A percentile compares a stretch with the other conserved stretches of the same genome.
Conservation (phyloP, 148 eudicot species). For the Beta vulgaris region DNA sequence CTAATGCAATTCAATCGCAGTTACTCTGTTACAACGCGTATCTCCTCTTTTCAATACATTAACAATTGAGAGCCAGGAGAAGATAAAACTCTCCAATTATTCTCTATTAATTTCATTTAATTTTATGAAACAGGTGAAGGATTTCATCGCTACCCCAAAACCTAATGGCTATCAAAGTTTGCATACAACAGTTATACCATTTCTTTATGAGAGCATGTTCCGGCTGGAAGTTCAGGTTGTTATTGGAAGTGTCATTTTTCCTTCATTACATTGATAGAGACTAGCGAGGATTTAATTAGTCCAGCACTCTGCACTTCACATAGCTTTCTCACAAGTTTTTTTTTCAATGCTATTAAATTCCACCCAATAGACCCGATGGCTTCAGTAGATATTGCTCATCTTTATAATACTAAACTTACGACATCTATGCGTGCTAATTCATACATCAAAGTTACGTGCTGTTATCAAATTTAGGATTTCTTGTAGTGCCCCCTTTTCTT, state of each 20-base stretch:
- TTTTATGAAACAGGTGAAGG: slow-evolving; percentile 70
- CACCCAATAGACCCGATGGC: not conserved
- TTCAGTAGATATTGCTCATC: not conserved
- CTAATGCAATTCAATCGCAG: not conserved
- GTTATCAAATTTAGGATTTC: not conserved
- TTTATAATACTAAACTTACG: slow-evolving; percentile 1
- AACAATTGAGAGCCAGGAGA: not conserved
- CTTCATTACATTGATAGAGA: not conserved
- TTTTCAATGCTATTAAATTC: not conserved
- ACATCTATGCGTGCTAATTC: not conserved
- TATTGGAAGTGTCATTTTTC: not conserved
- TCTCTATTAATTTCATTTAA: not conserved
- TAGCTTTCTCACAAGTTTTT: not conserved
- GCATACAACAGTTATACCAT: slow-evolving; percentile 97
- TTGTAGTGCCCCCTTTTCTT: not conserved
- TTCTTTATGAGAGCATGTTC: slow-evolving; percentile 98
- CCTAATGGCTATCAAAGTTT: slow-evolving; percentile 97
- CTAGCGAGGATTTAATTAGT: not conserved
- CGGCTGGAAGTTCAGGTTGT: slow-evolving; percentile 93
- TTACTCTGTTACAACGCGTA: not conserved
- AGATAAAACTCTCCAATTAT: not conserved
- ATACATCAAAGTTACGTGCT: not conserved
- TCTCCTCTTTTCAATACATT: not conserved
- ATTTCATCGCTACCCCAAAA: slow-evolving; percentile 93
- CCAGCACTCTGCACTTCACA: not conserved